A percentile compares a stretch with the other conserved stretches of the same genome.
phyloP scores from a whole-genome alignment of 345 rosid genomes.

The Moricandia moricandioides region DNA sequence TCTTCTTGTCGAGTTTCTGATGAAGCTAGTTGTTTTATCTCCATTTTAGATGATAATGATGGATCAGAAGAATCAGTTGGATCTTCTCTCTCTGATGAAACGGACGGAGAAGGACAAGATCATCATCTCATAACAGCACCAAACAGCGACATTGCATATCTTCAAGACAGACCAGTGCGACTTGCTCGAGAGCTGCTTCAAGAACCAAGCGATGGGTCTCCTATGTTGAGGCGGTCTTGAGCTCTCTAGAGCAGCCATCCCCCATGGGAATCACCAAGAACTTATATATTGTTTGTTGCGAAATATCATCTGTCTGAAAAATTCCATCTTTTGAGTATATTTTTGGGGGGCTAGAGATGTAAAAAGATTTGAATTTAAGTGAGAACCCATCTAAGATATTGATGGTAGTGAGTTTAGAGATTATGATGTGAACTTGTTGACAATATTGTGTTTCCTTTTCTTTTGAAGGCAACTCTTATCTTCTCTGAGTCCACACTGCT shows the following conservation, averaged over 20 bases:
- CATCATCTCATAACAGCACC: conserved; percentile 72
- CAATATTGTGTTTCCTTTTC: neutral
- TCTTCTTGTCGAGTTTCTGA: neutral
- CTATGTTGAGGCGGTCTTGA: conserved; percentile 31
- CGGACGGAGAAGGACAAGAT: conserved; percentile 68
- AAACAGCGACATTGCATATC: conserved; percentile 63
- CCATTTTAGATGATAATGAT: conserved; percentile 47
- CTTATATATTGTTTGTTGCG: no score
- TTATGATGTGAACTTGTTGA: conserved; percentile 21
- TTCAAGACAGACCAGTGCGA: conserved; percentile 62
- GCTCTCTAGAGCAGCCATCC: conserved; percentile 11
- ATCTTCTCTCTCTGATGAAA: conserved; percentile 50
- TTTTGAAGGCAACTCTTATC: neutral
- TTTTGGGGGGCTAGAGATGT: conserved; percentile 27
- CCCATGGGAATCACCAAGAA: neutral
- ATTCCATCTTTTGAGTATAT: conserved; percentile 14
- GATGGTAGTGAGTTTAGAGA: conserved; percentile 18
- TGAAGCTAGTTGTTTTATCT: neutral
- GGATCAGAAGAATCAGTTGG: conserved; percentile 54
- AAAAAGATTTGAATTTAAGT: conserved; percentile 7
- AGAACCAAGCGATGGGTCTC: conserved; percentile 26
- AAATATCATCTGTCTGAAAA: conserved; percentile 7
- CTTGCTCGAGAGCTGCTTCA: conserved; percentile 51
- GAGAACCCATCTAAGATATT: conserved; percentile 10
- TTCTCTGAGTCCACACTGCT: conserved; percentile 3